phyloP scores from a whole-genome alignment of 78 protist genomes.

The Planoprotostelium fungivorum region DNA sequence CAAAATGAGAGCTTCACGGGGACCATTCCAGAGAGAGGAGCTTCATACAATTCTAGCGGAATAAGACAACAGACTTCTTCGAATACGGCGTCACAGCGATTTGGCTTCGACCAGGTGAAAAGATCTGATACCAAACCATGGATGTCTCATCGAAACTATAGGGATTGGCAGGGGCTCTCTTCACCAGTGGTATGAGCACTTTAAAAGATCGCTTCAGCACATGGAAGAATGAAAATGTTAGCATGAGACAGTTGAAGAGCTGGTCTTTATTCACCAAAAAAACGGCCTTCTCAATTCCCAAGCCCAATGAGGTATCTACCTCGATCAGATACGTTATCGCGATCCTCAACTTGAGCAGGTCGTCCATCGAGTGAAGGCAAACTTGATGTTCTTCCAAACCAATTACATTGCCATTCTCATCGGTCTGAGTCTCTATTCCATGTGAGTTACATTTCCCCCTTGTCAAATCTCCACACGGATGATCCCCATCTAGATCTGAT shows the following conservation, averaged over 20 bases:
- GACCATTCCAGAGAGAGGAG: background rate
- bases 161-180: background rate
- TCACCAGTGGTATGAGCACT: background rate
- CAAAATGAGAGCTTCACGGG: no score
- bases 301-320: background rate
- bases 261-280: background rate
- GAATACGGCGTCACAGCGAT: background rate
- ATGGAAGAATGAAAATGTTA: background rate
- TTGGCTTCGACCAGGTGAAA: background rate
- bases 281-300: background rate
- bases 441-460: background rate
- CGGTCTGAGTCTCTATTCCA: background rate
- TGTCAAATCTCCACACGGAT: no score
- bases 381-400: background rate
- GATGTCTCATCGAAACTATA: background rate
- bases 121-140: background rate
- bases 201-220: background rate
- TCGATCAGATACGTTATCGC: background rate
- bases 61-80: background rate
- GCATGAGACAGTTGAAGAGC: background rate
- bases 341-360: background rate
- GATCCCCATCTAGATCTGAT: background rate
- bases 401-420: background rate
- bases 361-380: background rate
- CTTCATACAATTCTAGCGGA: background rate